Percentiles rank a stretch among this genome's conserved stretches.
These are phyloP conservation scores for Botrytis cinerea DNA, from an alignment of 2,329 filamentous ascomycete genomes.

Conservation along the genomic window DNA sequence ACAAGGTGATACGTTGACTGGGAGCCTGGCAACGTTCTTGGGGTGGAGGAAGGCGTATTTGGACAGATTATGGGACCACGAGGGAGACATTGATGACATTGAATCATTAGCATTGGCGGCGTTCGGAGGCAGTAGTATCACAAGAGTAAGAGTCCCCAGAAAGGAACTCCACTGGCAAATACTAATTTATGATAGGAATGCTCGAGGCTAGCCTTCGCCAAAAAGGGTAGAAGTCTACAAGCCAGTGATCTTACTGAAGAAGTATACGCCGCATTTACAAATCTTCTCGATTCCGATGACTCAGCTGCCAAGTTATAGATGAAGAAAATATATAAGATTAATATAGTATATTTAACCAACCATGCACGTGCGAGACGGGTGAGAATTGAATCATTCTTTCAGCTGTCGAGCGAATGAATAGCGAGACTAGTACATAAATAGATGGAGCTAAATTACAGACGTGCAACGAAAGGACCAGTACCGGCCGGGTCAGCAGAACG, in stretches of 20 bases:
- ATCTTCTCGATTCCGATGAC: slow-evolving; percentile 72
- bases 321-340: slow-evolving; percentile 2
- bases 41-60: slow-evolving; percentile 88
- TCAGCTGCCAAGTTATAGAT: slow-evolving; percentile 36
- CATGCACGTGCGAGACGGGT: neutral
- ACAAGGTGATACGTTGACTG: slow-evolving; percentile 93
- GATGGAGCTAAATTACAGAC: slow-evolving; percentile 25
- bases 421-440: slow-evolving; percentile 17
- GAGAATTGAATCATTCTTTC: neutral
- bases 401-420: neutral
- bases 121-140: slow-evolving; percentile 84
- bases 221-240: slow-evolving; percentile 84
- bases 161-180: slow-evolving; percentile 22
- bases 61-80: slow-evolving; percentile 74
- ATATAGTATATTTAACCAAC: neutral
- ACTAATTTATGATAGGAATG: slow-evolving; percentile 60
- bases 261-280: slow-evolving; percentile 78
- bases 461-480: slow-evolving; percentile 23
- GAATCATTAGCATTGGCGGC: slow-evolving; percentile 76
- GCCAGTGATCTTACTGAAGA: slow-evolving; percentile 92
- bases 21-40: slow-evolving; percentile 82
- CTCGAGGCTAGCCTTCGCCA: slow-evolving; percentile 81
- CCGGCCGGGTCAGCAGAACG: neutral
- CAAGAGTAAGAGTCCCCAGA: slow-evolving; percentile 59
- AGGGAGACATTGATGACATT: slow-evolving; percentile 51